These are phyloP conservation scores for Bretziella fagacearum DNA, from an alignment of 2,329 filamentous ascomycete species.

Conservation along the genomic window DNA sequence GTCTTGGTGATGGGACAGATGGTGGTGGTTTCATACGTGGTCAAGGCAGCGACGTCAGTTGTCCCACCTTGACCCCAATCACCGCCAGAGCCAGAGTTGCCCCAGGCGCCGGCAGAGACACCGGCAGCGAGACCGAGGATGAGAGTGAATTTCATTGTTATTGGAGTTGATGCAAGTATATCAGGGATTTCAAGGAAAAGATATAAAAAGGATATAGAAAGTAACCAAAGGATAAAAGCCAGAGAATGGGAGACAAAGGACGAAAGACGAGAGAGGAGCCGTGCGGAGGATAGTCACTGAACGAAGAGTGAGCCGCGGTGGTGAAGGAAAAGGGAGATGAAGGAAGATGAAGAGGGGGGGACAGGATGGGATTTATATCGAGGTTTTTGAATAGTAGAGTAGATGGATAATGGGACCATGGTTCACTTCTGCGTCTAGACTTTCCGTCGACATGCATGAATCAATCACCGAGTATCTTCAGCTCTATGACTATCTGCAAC, in stretches of 20 bases:
- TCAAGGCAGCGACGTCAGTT: background rate
- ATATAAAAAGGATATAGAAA: background rate
- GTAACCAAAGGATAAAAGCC: background rate
- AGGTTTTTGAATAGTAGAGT: too few species aligned
- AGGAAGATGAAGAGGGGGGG: background rate
- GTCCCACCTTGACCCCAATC: background rate
- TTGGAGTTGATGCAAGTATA: too few species aligned
- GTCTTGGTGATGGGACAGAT: constrained; percentile 17
- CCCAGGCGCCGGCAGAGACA: constrained; percentile 2
- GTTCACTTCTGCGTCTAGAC: too few species aligned
- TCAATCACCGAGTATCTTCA: too few species aligned
- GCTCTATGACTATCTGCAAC: too few species aligned
- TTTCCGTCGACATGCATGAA: too few species aligned
- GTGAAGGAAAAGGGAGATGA: background rate
- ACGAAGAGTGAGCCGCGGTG: background rate
- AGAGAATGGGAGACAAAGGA: background rate
- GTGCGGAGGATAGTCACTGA: background rate
- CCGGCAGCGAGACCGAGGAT: constrained; percentile 3
- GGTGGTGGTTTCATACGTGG: constrained; percentile 7
- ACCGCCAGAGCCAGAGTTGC: background rate
- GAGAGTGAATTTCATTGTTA: constrained; percentile 2
- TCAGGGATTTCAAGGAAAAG: background rate
- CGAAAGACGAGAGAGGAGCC: background rate
- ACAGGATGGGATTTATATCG: background rate
- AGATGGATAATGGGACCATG: too few species aligned